phyloP scores from a whole-genome alignment of 805 yeast species.

The Wickerhamomyces hampshirensis region DNA sequence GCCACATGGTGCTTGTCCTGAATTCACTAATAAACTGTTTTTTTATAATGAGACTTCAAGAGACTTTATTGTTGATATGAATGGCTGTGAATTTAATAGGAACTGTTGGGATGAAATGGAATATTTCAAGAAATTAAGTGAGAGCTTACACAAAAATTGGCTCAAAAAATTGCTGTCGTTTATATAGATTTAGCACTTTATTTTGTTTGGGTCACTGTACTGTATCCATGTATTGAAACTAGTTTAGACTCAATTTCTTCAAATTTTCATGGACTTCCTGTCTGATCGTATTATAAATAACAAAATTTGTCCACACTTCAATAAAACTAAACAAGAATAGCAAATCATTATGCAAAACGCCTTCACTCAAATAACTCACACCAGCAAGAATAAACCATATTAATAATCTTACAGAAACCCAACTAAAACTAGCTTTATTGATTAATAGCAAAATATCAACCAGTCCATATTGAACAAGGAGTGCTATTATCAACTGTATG shows the following conservation, averaged over 20 bases:
- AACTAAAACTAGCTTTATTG: background rate
- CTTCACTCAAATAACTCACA: conserved; percentile 42
- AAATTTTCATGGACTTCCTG: conserved; percentile 48
- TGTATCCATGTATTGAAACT: background rate
- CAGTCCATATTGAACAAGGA: conserved; percentile 40
- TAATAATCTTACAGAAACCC: conserved; percentile 45
- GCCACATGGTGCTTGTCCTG: conserved; percentile 34
- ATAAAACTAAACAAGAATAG: conserved; percentile 52
- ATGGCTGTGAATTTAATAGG: conserved; percentile 33
- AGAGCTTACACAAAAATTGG: conserved; percentile 31
- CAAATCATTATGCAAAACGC: conserved; percentile 52
- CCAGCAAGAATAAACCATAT: conserved; percentile 45
- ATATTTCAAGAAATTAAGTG: conserved; percentile 29
- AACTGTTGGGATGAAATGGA: conserved; percentile 39
- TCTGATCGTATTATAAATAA: conserved; percentile 55
- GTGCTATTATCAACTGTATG: conserved; percentile 31
- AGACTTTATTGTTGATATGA: conserved; percentile 36
- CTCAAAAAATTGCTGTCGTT: conserved; percentile 17
- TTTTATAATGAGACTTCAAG: conserved; percentile 32
- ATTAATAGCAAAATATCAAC: conserved; percentile 57
- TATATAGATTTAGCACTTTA: too few relatives aligned
- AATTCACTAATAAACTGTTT: conserved; percentile 27
- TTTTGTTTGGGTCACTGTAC: too few relatives aligned
- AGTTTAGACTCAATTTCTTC: conserved; percentile 16
- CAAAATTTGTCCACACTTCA: conserved; percentile 67